A percentile compares a stretch with the other conserved stretches of the same genome.
Conservation (phyloP, 2,329 filamentous ascomycete species). For the Sordariomycetes sp. region DNA sequence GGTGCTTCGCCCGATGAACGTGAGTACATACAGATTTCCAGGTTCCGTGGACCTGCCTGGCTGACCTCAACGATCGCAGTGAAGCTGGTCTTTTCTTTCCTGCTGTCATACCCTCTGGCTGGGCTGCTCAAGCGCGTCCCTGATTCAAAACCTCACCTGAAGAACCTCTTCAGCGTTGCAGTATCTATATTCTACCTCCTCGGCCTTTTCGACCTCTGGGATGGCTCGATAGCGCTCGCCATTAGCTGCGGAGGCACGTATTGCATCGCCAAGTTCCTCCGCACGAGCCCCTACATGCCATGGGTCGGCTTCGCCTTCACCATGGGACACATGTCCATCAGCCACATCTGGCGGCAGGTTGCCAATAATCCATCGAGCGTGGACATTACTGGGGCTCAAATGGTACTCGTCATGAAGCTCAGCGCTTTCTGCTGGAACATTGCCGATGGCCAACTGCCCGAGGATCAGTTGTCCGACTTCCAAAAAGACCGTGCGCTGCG, state of each 20-base stretch:
- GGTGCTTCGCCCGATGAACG: slow-evolving; percentile 26
- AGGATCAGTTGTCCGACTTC: slow-evolving; percentile 71
- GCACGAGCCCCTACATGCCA: slow-evolving; percentile 83
- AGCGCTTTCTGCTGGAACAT: slow-evolving; percentile 97
- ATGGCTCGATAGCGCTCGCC: slow-evolving; percentile 67
- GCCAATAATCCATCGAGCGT: slow-evolving; percentile 55
- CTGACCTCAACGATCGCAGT: slow-evolving; percentile 47
- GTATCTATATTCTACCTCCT: slow-evolving; percentile 85
- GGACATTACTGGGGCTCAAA: slow-evolving; percentile 92
- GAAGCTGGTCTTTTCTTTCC: slow-evolving; percentile 84
- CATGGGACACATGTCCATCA: slow-evolving; percentile 92
- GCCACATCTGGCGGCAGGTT: slow-evolving; percentile 75
- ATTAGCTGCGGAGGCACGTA: slow-evolving; percentile 77
- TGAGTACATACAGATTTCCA: slow-evolving; percentile 11
- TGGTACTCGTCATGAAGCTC: slow-evolving; percentile 98
- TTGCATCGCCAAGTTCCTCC: slow-evolving; percentile 70
- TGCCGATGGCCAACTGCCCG: slow-evolving; percentile 76
- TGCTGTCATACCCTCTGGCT: slow-evolving; percentile 87
- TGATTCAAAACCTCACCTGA: slow-evolving; percentile 71
- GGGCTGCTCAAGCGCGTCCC: slow-evolving; percentile 83
- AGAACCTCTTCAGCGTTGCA: slow-evolving; percentile 80
- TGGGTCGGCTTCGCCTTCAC: slow-evolving; percentile 92
- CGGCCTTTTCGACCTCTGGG: slow-evolving; percentile 89
- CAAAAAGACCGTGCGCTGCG: slow-evolving; percentile 76
- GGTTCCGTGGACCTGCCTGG: background rate